phyloP scores from a whole-genome alignment of 208 protist genomes.

The Acanthamoeba triangularis region DNA sequence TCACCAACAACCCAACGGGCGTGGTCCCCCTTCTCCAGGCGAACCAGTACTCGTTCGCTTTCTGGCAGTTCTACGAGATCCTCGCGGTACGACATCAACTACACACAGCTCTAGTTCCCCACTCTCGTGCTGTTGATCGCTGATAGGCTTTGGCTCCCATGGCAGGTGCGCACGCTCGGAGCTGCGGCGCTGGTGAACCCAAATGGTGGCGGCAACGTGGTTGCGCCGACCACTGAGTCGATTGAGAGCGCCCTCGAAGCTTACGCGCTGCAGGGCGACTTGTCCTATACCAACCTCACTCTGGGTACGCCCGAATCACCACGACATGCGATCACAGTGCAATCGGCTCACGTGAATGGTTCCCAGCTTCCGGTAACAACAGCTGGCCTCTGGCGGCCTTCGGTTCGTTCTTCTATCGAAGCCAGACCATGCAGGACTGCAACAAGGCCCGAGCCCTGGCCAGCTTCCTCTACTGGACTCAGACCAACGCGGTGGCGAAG shows the following conservation, averaged over 20 bases:
- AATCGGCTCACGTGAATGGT: neutral
- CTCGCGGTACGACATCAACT: neutral
- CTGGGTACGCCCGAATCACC: neutral
- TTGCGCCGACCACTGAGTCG: neutral
- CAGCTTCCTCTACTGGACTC: neutral
- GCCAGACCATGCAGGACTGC: neutral
- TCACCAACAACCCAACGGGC: neutral
- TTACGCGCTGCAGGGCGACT: neutral
- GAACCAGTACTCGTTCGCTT: neutral
- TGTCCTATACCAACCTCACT: neutral
- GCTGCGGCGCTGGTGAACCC: neutral
- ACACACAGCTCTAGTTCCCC: too few species aligned
- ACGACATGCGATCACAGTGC: too few species aligned
- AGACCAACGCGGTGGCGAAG: neutral
- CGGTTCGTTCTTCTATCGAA: conserved; percentile 29
- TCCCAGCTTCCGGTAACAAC: neutral
- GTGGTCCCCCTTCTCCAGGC: neutral
- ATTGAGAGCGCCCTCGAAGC: neutral
- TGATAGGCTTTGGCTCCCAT: too few species aligned
- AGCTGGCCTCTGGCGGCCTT: conserved; percentile 30
- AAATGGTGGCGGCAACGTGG: neutral
- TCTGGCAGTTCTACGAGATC: neutral
- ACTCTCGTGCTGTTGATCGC: too few species aligned
- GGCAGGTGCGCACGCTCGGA: neutral
- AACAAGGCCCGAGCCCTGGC: neutral